Evolutionary conservation across 2,329 filamentous ascomycete genomes (phyloP), one percentile per base, ranked within the genome.

Genomic region (Aureobasidium sp.): DNA sequence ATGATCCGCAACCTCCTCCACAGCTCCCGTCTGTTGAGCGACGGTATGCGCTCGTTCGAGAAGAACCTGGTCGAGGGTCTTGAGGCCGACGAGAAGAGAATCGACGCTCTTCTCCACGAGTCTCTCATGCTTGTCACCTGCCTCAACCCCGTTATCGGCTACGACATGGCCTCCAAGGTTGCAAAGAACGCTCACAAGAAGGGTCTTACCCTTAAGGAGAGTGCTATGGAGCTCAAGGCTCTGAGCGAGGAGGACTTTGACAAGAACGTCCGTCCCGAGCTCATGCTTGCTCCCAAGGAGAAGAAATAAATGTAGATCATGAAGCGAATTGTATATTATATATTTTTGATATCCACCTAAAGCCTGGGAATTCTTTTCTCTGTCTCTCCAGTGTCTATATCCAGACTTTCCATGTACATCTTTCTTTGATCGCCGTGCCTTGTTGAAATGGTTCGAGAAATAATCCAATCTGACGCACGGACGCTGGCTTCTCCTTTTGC

Each of bases 161-260:
- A 97, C 77, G 92, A 97, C 75, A 95, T 95, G 90, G 92, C 92
- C 58, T 91, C 87, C 77, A 96, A 96, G 82, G 92, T 96, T 27
- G 92, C 92, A 72, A 97, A 97, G 87, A 95, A 99, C 73, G 94
- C 94, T 17, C 94, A 99, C 82, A 97, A 97, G 85, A 97, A 97
- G 85, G 91, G 91, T 37, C 79, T 93, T 57, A 97, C 91, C 27
- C 84, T 99, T 63, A 97, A 97, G 83, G 80, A 96, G 79, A 93
- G 89, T 71, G 93, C 94, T 22, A 86, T 97, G 82, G 90, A 97
- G 82, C 84, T 99, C 68, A 84, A 96, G 69, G 93, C 91, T 49
- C 80, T 97, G 68, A 93, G 87, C 67, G 86, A 87, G 73, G 90
- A 89, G 72, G 92, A 97, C 73, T 97, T 97, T 73, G 91, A 97